Evolutionary conservation across 2,329 filamentous ascomycete species (phyloP).

Genomic region (Zasmidium angulare): DNA sequence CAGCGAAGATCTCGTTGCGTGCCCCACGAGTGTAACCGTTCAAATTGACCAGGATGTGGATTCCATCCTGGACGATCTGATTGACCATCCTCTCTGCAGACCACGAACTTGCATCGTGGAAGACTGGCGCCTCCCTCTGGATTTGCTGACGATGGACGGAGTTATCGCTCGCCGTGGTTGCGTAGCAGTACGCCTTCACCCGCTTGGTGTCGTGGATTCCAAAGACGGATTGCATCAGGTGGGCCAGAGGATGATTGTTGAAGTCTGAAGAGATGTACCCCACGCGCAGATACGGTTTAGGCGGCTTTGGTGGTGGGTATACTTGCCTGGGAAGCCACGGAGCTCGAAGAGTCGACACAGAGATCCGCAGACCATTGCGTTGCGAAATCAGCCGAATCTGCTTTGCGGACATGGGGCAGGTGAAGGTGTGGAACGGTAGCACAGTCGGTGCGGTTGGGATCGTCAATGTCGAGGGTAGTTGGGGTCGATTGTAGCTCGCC

Average conservation of each 20-base stretch:
- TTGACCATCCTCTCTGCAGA: conserved; percentile 77
- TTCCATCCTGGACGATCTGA: conserved; percentile 82
- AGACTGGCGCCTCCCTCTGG: conserved; percentile 86
- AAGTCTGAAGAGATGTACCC: conserved; percentile 98
- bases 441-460: conserved; percentile 90
- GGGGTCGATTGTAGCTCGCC: conserved; percentile 68
- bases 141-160: conserved; percentile 91
- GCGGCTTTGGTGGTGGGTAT: conserved; percentile 81
- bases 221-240: conserved; percentile 98
- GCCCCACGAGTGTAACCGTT: conserved; percentile 97
- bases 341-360: conserved; percentile 80
- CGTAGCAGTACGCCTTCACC: conserved; percentile 89
- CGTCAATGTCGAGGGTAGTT: conserved; percentile 69
- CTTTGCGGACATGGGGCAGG: conserved; percentile 84
- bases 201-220: conserved; percentile 75
- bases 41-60: conserved; percentile 95
- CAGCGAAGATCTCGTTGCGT: conserved; percentile 96
- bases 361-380: conserved; percentile 89
- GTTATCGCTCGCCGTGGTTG: conserved; percentile 86
- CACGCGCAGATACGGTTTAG: conserved; percentile 79
- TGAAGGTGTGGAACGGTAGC: conserved; percentile 96
- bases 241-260: conserved; percentile 95
- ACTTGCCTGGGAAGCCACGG: conserved; percentile 82
- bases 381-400: conserved; percentile 94
- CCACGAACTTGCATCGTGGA: conserved; percentile 86